These are phyloP conservation scores for Chenopodium quinoa DNA, from an alignment of 148 eudicot species.

Conservation along the genomic window DNA sequence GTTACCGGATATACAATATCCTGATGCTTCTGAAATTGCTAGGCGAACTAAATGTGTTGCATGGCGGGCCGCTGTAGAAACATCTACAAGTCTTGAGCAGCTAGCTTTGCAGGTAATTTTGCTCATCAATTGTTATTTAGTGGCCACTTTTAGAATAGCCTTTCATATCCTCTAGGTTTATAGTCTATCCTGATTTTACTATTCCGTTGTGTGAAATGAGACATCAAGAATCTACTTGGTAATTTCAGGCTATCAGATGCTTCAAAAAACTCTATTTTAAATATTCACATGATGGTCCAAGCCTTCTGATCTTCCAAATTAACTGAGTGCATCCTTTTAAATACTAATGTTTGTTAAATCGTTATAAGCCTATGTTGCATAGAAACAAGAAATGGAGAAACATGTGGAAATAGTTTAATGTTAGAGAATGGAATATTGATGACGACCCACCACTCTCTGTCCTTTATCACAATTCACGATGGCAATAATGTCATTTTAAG, in stretches of 20 bases:
- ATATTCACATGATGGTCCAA: neutral
- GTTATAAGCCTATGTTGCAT: too few relatives aligned
- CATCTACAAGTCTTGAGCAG: conserved; percentile 63
- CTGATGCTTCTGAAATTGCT: conserved; percentile 63
- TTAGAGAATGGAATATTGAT: too few relatives aligned
- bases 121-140: neutral
- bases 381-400: too few relatives aligned
- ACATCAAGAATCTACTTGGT: neutral
- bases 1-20: conserved; percentile 67
- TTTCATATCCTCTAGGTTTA: neutral
- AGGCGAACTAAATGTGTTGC: conserved; percentile 60
- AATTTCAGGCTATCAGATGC: neutral
- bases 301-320: neutral
- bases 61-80: conserved; percentile 88
- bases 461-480: too few relatives aligned
- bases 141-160: neutral
- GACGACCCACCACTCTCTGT: too few relatives aligned
- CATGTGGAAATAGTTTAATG: too few relatives aligned
- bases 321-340: neutral
- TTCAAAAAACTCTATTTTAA: neutral
- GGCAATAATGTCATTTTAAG: too few relatives aligned
- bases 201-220: conserved; percentile 4
- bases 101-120: conserved; percentile 87
- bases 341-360: neutral
- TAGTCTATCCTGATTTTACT: neutral